Evolutionary conservation across 139 green algal species (phyloP), one percentile per base, ranked within the genome.

Genomic region (Coelastrella sp.): DNA sequence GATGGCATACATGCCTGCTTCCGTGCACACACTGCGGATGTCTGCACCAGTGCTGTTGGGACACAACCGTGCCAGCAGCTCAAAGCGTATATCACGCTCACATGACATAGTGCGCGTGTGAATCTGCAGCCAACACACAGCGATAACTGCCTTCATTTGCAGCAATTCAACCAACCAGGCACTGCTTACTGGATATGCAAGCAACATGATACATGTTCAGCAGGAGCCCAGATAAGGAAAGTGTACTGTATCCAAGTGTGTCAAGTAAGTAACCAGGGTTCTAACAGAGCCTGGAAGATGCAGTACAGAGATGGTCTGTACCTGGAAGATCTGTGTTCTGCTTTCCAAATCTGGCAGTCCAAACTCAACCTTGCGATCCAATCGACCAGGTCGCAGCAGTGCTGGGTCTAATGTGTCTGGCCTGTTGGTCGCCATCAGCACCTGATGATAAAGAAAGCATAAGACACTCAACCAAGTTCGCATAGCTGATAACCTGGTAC

Each of bases 341-440:
- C 76, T 91, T 89, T 98, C 96, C 45, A 99, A 91, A 87, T 99
- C 97, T 15, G 97, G 97, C 77, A 99, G 91, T 11, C 95, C 93
- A 87, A 99, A 99, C 91, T 99, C 97, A 50, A 98, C 97, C 92
- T 99, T 99, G 83, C 97, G 92, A 87, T 99, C 97, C 27, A 99
- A 91, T 0, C 97, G 93, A 17, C 97, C 97, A 0, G 97, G 97
- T 4, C 97, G 95, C 81, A 99, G 92, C 72, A 99, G 92, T 7
- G 97, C 97, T 8, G 97, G 97, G 90, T 99, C 97, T 25, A 99
- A 92, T 13, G 97, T 99, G 91, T 99, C 97, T 7, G 97, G 97
- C 41, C 97, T 89, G 90, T 98, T 98, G 85, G 95, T 98, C n/a
- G 96, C 95, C 95, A 98, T 98, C 25, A 98, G 93, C 83, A 98